Evolutionary conservation across 2,329 filamentous ascomycete species (phyloP).

Genomic region (Paecilomyces dactylethromorphus): DNA sequence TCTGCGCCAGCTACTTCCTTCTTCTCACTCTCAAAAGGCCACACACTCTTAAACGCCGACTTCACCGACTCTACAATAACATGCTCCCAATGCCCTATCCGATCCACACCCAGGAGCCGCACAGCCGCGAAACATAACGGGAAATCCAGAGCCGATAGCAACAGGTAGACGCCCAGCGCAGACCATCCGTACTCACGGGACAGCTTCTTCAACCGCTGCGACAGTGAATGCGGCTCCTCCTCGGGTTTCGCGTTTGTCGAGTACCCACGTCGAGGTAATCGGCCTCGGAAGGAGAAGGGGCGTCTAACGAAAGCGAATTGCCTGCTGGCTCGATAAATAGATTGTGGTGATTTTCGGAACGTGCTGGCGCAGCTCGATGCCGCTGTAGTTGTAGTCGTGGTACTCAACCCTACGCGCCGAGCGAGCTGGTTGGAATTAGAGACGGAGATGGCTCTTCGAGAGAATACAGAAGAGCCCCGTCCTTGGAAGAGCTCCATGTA

Average conservation of each 20-base stretch:
- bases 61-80: conserved; percentile 34
- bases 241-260: conserved; percentile 12
- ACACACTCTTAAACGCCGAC: conserved; percentile 24
- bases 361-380: background rate
- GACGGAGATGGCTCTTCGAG: background rate
- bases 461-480: background rate
- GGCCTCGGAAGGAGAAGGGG: conserved; percentile 11
- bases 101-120: conserved; percentile 72
- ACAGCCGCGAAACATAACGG: conserved; percentile 93
- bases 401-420: background rate
- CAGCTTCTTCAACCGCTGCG: conserved; percentile 70
- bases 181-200: conserved; percentile 92
- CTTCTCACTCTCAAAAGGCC: conserved; percentile 39
- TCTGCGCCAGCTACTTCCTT: conserved; percentile 6
- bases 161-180: conserved; percentile 83
- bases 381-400: background rate
- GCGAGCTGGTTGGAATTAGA: background rate
- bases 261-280: conserved; percentile 16
- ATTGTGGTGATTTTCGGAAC: background rate
- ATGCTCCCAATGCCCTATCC: conserved; percentile 59
- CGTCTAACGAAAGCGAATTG: background rate
- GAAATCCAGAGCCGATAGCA: conserved; percentile 78
- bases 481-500: background rate
- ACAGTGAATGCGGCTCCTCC: conserved; percentile 47
- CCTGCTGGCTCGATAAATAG: background rate